Conservation (phyloP, 2,329 filamentous ascomycete species). For the Aspergillus fructus region DNA sequence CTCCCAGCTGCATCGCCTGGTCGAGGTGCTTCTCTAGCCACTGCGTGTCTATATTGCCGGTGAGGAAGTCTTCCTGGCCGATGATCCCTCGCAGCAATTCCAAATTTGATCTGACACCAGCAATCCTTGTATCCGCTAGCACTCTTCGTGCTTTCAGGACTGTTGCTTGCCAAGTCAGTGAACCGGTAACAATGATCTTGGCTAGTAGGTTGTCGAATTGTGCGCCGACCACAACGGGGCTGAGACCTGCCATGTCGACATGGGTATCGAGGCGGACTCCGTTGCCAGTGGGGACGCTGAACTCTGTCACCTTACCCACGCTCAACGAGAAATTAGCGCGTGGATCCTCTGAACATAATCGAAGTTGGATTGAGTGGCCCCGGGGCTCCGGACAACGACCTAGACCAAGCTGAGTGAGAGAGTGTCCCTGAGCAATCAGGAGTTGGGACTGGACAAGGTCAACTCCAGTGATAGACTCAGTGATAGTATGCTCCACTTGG, state of each 20-base stretch:
- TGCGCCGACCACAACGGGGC: constrained; percentile 47
- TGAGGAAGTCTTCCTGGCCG: constrained; percentile 50
- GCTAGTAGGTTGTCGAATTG: constrained; percentile 61
- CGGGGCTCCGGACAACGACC: constrained; percentile 14
- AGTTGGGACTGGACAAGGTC: constrained; percentile 59
- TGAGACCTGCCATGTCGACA: constrained; percentile 43
- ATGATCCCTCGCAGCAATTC: constrained; percentile 56
- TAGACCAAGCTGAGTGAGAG: constrained; percentile 40
- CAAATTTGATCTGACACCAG: constrained; percentile 60
- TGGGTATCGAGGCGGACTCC: constrained; percentile 60
- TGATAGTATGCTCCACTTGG: constrained; percentile 64
- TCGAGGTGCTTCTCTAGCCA: constrained; percentile 57
- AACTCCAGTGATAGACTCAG: constrained; percentile 53
- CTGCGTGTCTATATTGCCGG: constrained; percentile 52
- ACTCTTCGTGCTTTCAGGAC: constrained; percentile 57
- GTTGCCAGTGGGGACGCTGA: constrained; percentile 57
- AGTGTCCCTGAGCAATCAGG: constrained; percentile 52
- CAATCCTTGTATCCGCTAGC: constrained; percentile 55
- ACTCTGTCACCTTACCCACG: constrained; percentile 58
- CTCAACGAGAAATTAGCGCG: constrained; percentile 55
- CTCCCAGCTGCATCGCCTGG: constrained; percentile 37
- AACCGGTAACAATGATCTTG: constrained; percentile 58
- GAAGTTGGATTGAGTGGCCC: constrained; percentile 52
- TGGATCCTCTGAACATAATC: constrained; percentile 59
- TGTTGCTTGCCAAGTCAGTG: constrained; percentile 51